phyloP scores from a whole-genome alignment of 768 basidiomycete species.

The Auriscalpium microsporum region DNA sequence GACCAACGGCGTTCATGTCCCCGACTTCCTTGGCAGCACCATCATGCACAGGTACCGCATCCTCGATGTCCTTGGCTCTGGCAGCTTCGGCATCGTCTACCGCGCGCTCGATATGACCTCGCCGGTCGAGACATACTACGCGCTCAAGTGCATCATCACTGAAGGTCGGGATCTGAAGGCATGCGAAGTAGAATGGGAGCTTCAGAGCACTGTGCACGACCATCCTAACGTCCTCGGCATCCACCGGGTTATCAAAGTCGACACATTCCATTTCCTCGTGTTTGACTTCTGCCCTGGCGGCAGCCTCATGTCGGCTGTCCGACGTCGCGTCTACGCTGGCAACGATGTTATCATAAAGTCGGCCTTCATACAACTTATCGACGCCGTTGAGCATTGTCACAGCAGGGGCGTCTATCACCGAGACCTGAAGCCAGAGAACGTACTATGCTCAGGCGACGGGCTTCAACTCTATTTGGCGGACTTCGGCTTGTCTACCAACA shows the following conservation, averaged over 20 bases:
- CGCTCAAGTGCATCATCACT: neutral
- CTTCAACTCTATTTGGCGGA: slow-evolving; percentile 34
- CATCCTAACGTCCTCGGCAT: slow-evolving; percentile 8
- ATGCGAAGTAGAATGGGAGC: neutral
- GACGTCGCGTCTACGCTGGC: slow-evolving; percentile 25
- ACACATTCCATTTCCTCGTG: slow-evolving; percentile 19
- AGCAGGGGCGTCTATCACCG: slow-evolving; percentile 39
- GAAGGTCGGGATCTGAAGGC: neutral
- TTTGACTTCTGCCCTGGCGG: slow-evolving; percentile 21
- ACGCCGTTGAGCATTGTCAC: slow-evolving; percentile 40
- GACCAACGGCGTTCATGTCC: too few relatives aligned
- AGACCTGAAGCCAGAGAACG: slow-evolving; percentile 46
- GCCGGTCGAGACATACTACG: neutral
- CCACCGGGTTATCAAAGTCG: slow-evolving; percentile 2
- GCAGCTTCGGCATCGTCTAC: slow-evolving; percentile 1
- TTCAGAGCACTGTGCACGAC: slow-evolving; percentile 2
- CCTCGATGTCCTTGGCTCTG: neutral
- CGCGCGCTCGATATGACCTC: neutral
- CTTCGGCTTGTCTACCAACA: slow-evolving; percentile 33
- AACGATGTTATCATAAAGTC: slow-evolving; percentile 35
- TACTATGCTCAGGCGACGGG: slow-evolving; percentile 33
- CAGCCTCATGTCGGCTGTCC: slow-evolving; percentile 38
- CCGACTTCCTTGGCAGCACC: neutral
- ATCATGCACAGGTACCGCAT: neutral
- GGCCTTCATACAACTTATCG: slow-evolving; percentile 41